phyloP scores from a whole-genome alignment of 2,329 filamentous ascomycete species.

The Pestalotiopsis fici region DNA sequence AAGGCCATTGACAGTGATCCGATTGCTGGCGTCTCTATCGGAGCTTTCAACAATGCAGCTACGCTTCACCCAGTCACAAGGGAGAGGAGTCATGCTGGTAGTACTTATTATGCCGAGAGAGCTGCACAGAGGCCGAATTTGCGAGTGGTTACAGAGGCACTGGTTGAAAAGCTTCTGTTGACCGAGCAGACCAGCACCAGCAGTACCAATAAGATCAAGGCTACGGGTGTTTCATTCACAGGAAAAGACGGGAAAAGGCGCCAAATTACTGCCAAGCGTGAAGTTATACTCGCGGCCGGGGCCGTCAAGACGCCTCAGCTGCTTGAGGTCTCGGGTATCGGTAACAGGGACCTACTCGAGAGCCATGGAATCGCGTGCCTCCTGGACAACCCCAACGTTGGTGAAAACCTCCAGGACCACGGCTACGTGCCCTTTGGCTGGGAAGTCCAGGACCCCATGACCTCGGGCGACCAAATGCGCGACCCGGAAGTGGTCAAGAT shows the following conservation, averaged over 20 bases:
- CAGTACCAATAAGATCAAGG: conserved; percentile 20
- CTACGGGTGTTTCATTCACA: conserved; percentile 33
- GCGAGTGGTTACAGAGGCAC: conserved; percentile 32
- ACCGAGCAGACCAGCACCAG: conserved; percentile 23
- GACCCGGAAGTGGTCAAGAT: conserved; percentile 31
- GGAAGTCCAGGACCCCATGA: conserved; percentile 39
- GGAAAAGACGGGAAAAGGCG: conserved; percentile 16
- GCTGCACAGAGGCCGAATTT: conserved; percentile 34
- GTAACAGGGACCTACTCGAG: conserved; percentile 39
- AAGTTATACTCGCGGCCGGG: conserved; percentile 44
- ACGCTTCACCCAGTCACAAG: conserved; percentile 31
- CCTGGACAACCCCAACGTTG: conserved; percentile 44
- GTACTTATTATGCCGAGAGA: conserved; percentile 32
- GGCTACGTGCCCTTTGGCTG: conserved; percentile 35
- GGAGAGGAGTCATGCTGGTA: conserved; percentile 32
- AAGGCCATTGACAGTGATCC: conserved; percentile 33
- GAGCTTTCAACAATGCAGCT: conserved; percentile 32
- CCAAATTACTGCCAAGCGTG: conserved; percentile 20
- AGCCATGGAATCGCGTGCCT: conserved; percentile 36
- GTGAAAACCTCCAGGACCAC: conserved; percentile 48
- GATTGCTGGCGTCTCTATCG: conserved; percentile 27
- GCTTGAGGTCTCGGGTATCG: conserved; percentile 37
- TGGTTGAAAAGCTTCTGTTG: conserved; percentile 31
- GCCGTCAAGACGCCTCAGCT: conserved; percentile 36
- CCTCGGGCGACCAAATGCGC: conserved; percentile 35